Evolutionary conservation across 257 asterid genomes (phyloP), one percentile per base, ranked within the genome.

Genomic region (Craterostigma plantagineum): DNA sequence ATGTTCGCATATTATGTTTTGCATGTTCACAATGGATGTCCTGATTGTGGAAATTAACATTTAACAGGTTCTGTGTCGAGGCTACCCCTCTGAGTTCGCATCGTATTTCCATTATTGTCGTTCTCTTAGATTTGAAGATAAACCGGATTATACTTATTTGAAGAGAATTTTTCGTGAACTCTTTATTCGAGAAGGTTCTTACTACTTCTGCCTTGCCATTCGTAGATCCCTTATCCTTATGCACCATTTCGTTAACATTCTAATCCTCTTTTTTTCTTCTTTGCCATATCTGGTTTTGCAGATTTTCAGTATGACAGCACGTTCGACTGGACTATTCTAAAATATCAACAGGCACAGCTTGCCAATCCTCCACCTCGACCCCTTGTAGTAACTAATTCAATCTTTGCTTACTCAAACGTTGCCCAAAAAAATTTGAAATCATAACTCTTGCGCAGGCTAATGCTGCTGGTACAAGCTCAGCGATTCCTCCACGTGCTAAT

Each of bases 331-430:
- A 71, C 79, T 39, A 66, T 71, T 41, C 61, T 71, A 60, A 71
- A 60, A 49, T 71, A 67, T 55, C 75, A 85, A 65, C 96, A 85
- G 54, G 67, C 94, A 27, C 96, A 86, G 67, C 90, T 76, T 17
- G 77, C 91, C 38, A 78, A 76, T 66, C 94, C 93, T 67, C 84
- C 94, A 8, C 64, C 92, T 43, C 94, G 82, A 57, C 59, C 82
- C 61, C 85, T 78, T 42, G 97, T 86, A 60, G 92, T 61, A 63
- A 56, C 53, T 41, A 23, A 23, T 6, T 45, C 30, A 9, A 56
- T n/a, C n/a, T n/a, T 15, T 16, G 39, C 45, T 43, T 35, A 35
- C 33, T 35, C 59, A 54, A 33, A 49, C 39, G 3, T 55, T 48
- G 17, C 49, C 51, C 43, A 53, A 47, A 46, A 38, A 33, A 40